Percentiles rank a stretch among this genome's conserved stretches.
Evolutionary conservation across 768 basidiomycete species (phyloP).

Genomic region (Psilocybe cubensis): DNA sequence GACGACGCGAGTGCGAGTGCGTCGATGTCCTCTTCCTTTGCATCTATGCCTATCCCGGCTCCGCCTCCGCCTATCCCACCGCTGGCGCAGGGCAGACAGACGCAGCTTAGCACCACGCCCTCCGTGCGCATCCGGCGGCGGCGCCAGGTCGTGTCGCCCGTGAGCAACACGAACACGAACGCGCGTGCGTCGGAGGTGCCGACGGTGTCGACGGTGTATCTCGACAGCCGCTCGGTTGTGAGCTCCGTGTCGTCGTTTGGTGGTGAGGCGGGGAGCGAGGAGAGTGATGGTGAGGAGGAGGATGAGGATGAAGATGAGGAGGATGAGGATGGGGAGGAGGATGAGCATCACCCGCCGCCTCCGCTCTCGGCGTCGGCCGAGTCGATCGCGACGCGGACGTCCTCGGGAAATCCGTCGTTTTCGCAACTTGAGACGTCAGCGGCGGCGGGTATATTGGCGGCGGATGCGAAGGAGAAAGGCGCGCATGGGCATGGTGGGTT

Average conservation of each 20-base stretch:
- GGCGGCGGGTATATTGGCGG: constrained; percentile 20
- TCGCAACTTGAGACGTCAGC: constrained; percentile 34
- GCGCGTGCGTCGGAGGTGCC: constrained; percentile 29
- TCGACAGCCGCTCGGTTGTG: constrained; percentile 37
- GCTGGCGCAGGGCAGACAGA: too few relatives aligned
- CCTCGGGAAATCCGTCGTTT: constrained; percentile 49
- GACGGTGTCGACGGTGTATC: constrained; percentile 40
- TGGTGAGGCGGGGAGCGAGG: neutral
- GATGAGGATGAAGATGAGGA: neutral
- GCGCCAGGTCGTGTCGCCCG: neutral
- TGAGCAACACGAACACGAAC: neutral
- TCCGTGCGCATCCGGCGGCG: neutral
- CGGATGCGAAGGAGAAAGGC: constrained; percentile 9
- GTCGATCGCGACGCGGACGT: constrained; percentile 54
- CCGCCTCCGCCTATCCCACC: too few relatives aligned
- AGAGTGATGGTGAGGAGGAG: neutral
- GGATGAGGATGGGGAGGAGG: neutral
- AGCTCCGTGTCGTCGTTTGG: constrained; percentile 31
- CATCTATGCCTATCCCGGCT: too few relatives aligned
- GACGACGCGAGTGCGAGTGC: neutral
- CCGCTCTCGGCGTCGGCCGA: constrained; percentile 62
- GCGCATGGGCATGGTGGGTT: neutral
- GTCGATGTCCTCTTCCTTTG: neutral
- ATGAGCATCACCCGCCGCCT: constrained; percentile 38
- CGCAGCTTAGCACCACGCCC: neutral